phyloP scores from a whole-genome alignment of 768 basidiomycete species.

The Auriculariales sp. region DNA sequence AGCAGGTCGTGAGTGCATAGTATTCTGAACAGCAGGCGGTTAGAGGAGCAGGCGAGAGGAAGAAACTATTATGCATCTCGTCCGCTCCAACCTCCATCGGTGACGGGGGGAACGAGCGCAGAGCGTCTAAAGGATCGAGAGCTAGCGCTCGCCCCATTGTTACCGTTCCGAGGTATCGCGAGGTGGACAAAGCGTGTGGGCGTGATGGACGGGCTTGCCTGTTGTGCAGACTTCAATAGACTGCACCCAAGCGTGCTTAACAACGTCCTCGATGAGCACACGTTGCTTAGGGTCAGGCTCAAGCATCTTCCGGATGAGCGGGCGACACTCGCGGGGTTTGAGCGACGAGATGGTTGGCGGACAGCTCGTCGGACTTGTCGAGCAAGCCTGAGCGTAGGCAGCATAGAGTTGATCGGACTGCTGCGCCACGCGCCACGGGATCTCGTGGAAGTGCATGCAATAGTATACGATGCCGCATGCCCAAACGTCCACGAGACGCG shows the following conservation, averaged over 20 bases:
- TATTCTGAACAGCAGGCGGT: no score
- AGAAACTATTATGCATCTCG: no score
- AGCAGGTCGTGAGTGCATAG: no score
- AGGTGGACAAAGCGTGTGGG: neutral
- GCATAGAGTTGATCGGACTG: conserved; percentile 65
- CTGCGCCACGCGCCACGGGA: conserved; percentile 96
- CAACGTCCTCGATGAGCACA: conserved; percentile 62
- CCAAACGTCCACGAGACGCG: conserved; percentile 95
- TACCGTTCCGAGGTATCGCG: no score
- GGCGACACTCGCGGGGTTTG: conserved; percentile 70
- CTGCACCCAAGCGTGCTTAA: conserved; percentile 66
- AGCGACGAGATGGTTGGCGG: conserved; percentile 76
- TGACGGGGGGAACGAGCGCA: no score
- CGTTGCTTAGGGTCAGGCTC: conserved; percentile 82
- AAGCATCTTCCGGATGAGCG: conserved; percentile 81
- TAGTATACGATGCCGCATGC: conserved; percentile 95
- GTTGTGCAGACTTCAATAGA: conserved; percentile 67
- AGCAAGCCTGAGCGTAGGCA: conserved; percentile 42
- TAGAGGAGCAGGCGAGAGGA: no score
- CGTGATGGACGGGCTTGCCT: neutral
- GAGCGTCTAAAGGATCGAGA: no score
- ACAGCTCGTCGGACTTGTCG: conserved; percentile 16
- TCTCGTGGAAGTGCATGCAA: conserved; percentile 94
- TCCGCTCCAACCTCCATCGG: no score
- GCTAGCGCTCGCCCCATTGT: no score